These are phyloP conservation scores for Yueomyces sinensis DNA, from an alignment of 805 yeast genomes.

Conservation along the genomic window DNA sequence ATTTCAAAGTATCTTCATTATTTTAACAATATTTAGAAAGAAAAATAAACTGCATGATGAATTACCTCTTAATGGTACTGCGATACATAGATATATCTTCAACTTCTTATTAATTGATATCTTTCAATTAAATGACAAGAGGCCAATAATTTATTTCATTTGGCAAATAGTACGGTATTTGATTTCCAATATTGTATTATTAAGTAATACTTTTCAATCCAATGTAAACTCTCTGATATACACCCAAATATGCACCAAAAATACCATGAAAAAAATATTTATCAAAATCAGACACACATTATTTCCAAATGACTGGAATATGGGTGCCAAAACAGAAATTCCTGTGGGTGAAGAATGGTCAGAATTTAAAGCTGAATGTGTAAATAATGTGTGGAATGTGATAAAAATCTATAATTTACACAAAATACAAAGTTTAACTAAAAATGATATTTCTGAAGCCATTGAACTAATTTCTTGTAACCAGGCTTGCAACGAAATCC, in stretches of 20 bases:
- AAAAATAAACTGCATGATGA: neutral
- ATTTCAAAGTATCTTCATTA: too few species aligned
- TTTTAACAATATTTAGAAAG: too few species aligned
- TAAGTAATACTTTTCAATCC: neutral
- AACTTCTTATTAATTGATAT: slow-evolving; percentile 6
- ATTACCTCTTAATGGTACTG: neutral
- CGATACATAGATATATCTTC: slow-evolving; percentile 5
- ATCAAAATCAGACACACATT: slow-evolving; percentile 24
- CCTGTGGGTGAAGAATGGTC: slow-evolving; percentile 30
- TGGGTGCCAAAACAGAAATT: slow-evolving; percentile 35
- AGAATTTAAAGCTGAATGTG: slow-evolving; percentile 17
- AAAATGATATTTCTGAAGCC: slow-evolving; percentile 12
- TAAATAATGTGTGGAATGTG: slow-evolving; percentile 14
- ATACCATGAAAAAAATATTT: slow-evolving; percentile 12
- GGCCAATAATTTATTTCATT: slow-evolving; percentile 1
- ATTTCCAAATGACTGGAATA: slow-evolving; percentile 36
- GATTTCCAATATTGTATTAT: neutral
- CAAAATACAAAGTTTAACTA: slow-evolving; percentile 9
- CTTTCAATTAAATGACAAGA: slow-evolving; percentile 1
- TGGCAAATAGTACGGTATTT: slow-evolving; percentile 2
- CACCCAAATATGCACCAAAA: slow-evolving; percentile 6
- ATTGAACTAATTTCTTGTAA: slow-evolving; percentile 25
- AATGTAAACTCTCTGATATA: slow-evolving; percentile 2
- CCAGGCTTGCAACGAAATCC: slow-evolving; percentile 30
- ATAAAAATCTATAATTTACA: slow-evolving; percentile 8